These are phyloP conservation scores for Cercospora janseana DNA, from an alignment of 2,329 filamentous ascomycete genomes.

Conservation along the genomic window DNA sequence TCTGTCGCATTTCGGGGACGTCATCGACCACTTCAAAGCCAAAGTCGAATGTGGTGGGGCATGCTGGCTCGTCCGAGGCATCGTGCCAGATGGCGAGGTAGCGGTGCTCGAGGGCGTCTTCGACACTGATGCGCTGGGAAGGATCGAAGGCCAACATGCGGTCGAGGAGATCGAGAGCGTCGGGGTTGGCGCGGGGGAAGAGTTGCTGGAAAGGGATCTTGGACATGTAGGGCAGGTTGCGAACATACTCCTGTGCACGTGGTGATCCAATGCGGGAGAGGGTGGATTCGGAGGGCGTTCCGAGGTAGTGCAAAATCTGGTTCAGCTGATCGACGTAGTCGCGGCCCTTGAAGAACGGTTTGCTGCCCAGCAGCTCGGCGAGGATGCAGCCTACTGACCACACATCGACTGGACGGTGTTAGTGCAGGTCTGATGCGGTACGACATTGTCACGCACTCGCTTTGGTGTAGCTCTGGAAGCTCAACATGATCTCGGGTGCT, in stretches of 20 bases:
- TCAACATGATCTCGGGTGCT: constrained; percentile 98
- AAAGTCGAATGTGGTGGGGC: constrained; percentile 94
- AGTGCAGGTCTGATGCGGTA: constrained; percentile 4
- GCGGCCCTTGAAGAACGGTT: constrained; percentile 98
- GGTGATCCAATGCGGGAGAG: constrained; percentile 90
- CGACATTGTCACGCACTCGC: constrained; percentile 69
- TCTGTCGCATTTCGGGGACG: constrained; percentile 88
- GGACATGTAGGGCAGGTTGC: constrained; percentile 59
- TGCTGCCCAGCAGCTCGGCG: constrained; percentile 89
- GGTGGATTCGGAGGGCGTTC: constrained; percentile 93
- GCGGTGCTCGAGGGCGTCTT: constrained; percentile 91
- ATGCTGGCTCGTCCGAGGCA: constrained; percentile 89
- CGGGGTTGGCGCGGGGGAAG: constrained; percentile 92
- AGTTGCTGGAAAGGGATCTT: constrained; percentile 86
- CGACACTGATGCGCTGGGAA: constrained; percentile 86
- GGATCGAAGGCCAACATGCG: constrained; percentile 98
- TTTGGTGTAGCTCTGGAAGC: constrained; percentile 99
- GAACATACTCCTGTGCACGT: constrained; percentile 95
- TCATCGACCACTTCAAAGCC: constrained; percentile 98
- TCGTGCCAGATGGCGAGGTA: constrained; percentile 99
- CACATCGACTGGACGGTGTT: constrained; percentile 71
- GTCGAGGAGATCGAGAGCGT: constrained; percentile 91
- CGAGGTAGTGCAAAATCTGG: constrained; percentile 97
- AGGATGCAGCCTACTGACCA: constrained; percentile 99
- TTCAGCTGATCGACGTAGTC: constrained; percentile 99